Base-by-base conservation (phyloP, 257 asterid genomes). In the Nicotiana sylvestris region DNA sequence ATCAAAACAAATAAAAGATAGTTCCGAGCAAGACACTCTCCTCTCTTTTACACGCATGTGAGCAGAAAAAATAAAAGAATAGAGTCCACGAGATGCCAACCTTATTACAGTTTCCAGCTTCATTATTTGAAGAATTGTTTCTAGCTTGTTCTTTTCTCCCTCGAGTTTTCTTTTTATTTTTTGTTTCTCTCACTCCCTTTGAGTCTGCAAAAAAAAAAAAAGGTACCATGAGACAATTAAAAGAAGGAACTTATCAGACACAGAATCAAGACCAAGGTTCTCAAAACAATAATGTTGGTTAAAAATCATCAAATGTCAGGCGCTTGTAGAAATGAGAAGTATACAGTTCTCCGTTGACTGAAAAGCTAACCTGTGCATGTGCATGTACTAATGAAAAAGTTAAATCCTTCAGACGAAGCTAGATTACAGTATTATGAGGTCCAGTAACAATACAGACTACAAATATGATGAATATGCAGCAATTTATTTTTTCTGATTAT, bases 141-240 rank as follows among this genome's bases (percentile, higher is more conserved):
- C 76, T 77, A 56, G 39, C 8, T 5, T 76, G 83, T 60, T 85
- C 90, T 83, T 85, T 88, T 51, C 84, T 87, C 81, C 89, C 72
- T 33, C 88, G 72, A 67, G 78, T 85, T 86, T 86, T 88, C 90
- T 86, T 88, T 70, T 88, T 88, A 25, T 83, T 88, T 68, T 85
- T 88, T 65, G 79, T 25, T 62, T 84, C 69, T 84, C 84, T 87
- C 17, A 12, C 87, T 55, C 85, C 91, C 84, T 86, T 88, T 17
- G 85, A 72, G 72, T 86, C 91, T 88, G 86, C 81, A 83, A 9
- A 84, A 25, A 82, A 29, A 81, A 82, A 39, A 81, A 15, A 82
- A 39, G 49, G n/a, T 65, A 32, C 74, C 39, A 61, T 81, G 27
- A 70, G 62, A 68, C 58, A 78, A 10, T 60, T 64, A 72, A 37